phyloP scores from a whole-genome alignment of 2,329 filamentous ascomycete genomes.

The Aspergillus pseudonomiae region DNA sequence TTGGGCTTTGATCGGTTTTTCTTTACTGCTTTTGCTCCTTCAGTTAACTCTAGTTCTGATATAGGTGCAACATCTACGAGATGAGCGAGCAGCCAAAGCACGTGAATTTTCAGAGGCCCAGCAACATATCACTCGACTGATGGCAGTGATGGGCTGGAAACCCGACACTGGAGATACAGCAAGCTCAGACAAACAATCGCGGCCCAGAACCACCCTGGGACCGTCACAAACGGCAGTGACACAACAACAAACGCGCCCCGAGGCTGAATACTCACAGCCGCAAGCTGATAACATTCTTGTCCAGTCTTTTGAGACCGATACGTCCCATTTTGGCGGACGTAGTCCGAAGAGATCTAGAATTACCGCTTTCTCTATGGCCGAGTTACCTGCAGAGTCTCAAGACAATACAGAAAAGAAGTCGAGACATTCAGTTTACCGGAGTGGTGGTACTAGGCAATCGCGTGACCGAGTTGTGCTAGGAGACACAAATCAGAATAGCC shows the following conservation, averaged over 20 bases:
- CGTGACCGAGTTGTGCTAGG: constrained; percentile 27
- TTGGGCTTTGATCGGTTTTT: not conserved
- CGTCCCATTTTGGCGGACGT: constrained; percentile 22
- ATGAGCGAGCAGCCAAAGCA: constrained; percentile 40
- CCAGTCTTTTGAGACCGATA: constrained; percentile 26
- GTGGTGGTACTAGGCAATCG: constrained; percentile 9
- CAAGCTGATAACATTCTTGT: constrained; percentile 14
- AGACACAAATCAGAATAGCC: constrained; percentile 31
- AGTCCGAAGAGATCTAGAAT: constrained; percentile 34
- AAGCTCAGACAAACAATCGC: constrained; percentile 21
- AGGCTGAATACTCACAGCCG: constrained; percentile 22
- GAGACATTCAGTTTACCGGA: constrained; percentile 11
- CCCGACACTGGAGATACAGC: constrained; percentile 22
- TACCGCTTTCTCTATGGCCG: constrained; percentile 21
- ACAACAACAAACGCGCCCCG: constrained; percentile 20
- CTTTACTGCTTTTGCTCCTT: not conserved
- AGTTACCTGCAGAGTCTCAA: constrained; percentile 14
- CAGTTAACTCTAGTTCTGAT: not conserved
- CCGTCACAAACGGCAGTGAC: constrained; percentile 12
- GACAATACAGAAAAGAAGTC: constrained; percentile 9
- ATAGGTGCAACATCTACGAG: constrained; percentile 38
- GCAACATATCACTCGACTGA: constrained; percentile 41
- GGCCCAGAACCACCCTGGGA: constrained; percentile 18
- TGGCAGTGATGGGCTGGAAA: constrained; percentile 43
- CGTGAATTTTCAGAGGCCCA: constrained; percentile 45